Evolutionary conservation across 441 rosid species (phyloP), one percentile per base, ranked within the genome.

Genomic region (Croton setiger): DNA sequence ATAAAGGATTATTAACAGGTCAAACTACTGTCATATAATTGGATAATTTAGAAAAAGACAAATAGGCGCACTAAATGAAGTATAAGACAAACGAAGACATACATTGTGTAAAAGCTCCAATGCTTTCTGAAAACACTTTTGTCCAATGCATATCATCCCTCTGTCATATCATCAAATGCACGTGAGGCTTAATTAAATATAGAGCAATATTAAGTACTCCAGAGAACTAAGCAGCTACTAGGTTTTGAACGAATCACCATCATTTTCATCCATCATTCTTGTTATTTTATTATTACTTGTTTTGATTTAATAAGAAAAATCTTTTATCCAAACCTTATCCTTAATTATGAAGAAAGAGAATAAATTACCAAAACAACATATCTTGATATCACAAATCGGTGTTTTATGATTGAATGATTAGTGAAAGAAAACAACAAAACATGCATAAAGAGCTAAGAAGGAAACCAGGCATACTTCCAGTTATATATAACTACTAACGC

Each of bases 91-190:
- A 23, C 60, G 33, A 71, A 51, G 52, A 59, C 85, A 36, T 21
- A 92, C 98, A 77, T 87, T 92, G 78, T 84, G 97, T 51, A 95
- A 81, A 80, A 95, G 98, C 93, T 95, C 98, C 82, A 87, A 77
- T 66, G 97, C 98, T 78, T 92, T 92, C 80, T 72, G 84, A 69
- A 92, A 95, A 45, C 41, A 75, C 78, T 95, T 95, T 73, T 63
- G 90, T 36, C 99, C 99, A 58, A 91, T 85, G 84, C 96, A 89
- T 75, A 91, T 82, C 95, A 92, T 95, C 70, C 99, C 99, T 77
- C 99, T 95, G 79, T 64, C 75, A 77, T n/a, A 45, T 73, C 37
- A 70, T 63, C 71, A 66, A 66, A 65, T 35, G 66, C 63, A 63
- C 27, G 66, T 23, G 35, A 80, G 75, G 45, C 60, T 56, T 27